Evolutionary conservation across 768 basidiomycete genomes (phyloP).

Genomic region (Tulasnella sp.): DNA sequence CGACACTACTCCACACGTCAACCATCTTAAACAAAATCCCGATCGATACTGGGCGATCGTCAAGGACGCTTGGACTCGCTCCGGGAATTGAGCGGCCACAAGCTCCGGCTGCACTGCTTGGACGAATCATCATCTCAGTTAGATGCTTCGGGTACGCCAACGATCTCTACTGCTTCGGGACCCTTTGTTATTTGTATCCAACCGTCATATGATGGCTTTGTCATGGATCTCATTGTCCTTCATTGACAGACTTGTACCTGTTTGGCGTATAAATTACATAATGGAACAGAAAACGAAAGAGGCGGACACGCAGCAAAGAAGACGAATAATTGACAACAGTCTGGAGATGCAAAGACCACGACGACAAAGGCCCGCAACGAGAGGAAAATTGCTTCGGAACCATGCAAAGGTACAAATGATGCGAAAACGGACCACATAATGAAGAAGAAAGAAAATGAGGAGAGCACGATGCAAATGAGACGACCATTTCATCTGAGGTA

Average conservation of each 20-base stretch:
- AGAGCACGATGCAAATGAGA: constrained; percentile 7
- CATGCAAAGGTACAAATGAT: constrained; percentile 3
- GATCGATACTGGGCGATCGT: constrained; percentile 33
- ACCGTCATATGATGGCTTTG: neutral
- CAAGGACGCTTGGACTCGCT: constrained; percentile 30
- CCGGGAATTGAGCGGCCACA: neutral
- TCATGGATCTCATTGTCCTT: constrained; percentile 4
- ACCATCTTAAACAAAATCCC: constrained; percentile 31
- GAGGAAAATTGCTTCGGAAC: neutral
- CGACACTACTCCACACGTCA: constrained; percentile 32
- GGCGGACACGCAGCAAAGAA: neutral
- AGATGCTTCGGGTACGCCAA: neutral
- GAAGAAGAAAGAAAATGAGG: neutral
- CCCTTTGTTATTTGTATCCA: neutral
- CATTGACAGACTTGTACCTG: neutral
- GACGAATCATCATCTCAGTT: neutral
- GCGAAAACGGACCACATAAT: neutral
- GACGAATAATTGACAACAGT: neutral
- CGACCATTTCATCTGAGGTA: constrained; percentile 1
- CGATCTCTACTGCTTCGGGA: neutral
- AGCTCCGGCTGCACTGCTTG: neutral
- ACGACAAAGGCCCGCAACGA: constrained; percentile 1
- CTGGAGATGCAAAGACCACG: constrained; percentile 7
- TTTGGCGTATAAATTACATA: constrained; percentile 12
- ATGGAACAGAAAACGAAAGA: neutral